Conservation (phyloP, 2,329 filamentous ascomycete species). For the Colletotrichum viniferum region DNA sequence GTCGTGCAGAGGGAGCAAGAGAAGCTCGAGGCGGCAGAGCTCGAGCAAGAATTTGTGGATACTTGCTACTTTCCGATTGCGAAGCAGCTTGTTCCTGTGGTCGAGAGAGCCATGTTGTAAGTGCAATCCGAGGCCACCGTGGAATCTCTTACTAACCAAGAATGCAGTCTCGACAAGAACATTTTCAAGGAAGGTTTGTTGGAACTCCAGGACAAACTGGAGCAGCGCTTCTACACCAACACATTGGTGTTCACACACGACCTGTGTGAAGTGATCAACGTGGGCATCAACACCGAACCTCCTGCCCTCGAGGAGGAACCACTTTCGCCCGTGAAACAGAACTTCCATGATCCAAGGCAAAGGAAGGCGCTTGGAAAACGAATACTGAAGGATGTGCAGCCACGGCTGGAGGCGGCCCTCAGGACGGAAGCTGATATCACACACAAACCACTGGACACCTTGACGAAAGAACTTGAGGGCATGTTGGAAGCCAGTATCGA, state of each 20-base stretch:
- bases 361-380: constrained; percentile 86
- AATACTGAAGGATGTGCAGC: constrained; percentile 83
- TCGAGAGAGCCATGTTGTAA: constrained; percentile 83
- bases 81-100: constrained; percentile 74
- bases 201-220: constrained; percentile 55
- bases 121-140: constrained; percentile 38
- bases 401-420: constrained; percentile 75
- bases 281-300: constrained; percentile 52
- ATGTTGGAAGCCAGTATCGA: constrained; percentile 73
- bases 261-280: constrained; percentile 57
- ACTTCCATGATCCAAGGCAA: constrained; percentile 74
- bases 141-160: constrained; percentile 40
- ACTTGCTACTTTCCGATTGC: constrained; percentile 90
- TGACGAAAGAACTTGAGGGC: constrained; percentile 75
- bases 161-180: constrained; percentile 65
- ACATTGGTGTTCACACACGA: constrained; percentile 62
- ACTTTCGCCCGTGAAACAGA: constrained; percentile 56
- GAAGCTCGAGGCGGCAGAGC: constrained; percentile 77
- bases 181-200: constrained; percentile 60
- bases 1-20: constrained; percentile 77
- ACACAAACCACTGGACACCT: constrained; percentile 69
- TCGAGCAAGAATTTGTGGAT: constrained; percentile 82
- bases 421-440: constrained; percentile 83
- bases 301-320: constrained; percentile 30
- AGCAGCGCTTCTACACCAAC: constrained; percentile 61